Conservation (phyloP, 176 grass and related monocot species). For the Oryza brachyantha region DNA sequence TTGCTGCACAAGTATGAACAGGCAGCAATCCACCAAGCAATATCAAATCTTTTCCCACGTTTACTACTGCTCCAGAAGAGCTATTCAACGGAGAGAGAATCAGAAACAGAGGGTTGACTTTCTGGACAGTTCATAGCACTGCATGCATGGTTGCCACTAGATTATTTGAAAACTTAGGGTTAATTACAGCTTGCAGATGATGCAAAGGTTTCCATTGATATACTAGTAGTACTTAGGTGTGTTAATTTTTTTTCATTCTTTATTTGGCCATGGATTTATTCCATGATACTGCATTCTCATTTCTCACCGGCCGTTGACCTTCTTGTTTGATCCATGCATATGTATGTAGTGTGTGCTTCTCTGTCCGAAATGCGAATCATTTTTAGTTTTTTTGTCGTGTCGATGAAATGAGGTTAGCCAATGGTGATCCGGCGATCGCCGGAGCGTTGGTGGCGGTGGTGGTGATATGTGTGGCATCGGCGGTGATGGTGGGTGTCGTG, state of each 20-base stretch:
- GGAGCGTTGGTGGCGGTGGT: background rate
- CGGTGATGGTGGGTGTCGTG: background rate
- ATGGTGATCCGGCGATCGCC: conserved; percentile 28
- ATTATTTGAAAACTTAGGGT: background rate
- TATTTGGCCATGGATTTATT: background rate
- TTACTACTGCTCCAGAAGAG: background rate
- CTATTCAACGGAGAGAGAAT: background rate
- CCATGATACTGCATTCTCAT: background rate
- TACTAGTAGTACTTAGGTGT: background rate
- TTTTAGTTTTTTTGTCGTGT: background rate
- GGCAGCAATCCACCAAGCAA: background rate
- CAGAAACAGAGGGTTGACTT: background rate
- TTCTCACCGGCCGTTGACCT: conserved; percentile 8
- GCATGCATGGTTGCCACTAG: background rate
- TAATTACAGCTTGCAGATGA: background rate
- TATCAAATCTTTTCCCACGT: background rate
- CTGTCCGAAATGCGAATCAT: background rate
- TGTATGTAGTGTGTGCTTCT: background rate
- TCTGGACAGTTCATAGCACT: conserved; percentile 1
- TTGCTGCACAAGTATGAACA: background rate
- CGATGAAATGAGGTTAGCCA: background rate
- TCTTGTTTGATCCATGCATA: background rate
- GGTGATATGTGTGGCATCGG: background rate
- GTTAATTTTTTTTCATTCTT: background rate
- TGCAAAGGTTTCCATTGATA: background rate